These are phyloP conservation scores for Trichoderma semiorbis DNA, from an alignment of 2,329 filamentous ascomycete species.

Conservation along the genomic window DNA sequence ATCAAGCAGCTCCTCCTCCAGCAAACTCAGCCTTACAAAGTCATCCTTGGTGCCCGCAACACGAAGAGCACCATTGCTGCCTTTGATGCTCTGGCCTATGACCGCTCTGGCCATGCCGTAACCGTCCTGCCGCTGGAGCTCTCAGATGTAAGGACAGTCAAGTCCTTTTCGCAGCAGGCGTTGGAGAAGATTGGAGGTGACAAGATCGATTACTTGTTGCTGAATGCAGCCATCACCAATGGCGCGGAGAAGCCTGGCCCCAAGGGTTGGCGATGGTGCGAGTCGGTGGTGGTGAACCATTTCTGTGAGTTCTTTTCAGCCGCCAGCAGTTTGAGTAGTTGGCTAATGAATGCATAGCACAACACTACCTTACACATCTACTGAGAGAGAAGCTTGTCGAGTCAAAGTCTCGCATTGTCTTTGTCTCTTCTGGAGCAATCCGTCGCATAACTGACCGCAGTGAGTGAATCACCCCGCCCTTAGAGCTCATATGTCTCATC, in stretches of 20 bases:
- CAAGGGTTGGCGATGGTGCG: conserved; percentile 47
- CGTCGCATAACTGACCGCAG: conserved; percentile 38
- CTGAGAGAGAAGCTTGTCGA: conserved; percentile 46
- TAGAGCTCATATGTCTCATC: background rate
- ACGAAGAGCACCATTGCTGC: conserved; percentile 38
- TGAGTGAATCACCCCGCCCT: conserved; percentile 23
- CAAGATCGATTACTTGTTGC: conserved; percentile 46
- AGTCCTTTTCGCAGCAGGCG: conserved; percentile 44
- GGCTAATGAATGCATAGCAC: conserved; percentile 36
- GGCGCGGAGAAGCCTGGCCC: conserved; percentile 34
- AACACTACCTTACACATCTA: conserved; percentile 51
- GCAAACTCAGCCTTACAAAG: conserved; percentile 42
- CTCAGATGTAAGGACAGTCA: conserved; percentile 42
- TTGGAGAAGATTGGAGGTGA: conserved; percentile 40
- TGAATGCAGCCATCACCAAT: conserved; percentile 48
- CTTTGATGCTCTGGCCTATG: conserved; percentile 41
- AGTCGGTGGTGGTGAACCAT: conserved; percentile 50
- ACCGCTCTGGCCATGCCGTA: conserved; percentile 38
- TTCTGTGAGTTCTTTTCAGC: conserved; percentile 38
- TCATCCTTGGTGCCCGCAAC: conserved; percentile 51
- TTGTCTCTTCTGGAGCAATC: conserved; percentile 50
- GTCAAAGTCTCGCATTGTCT: conserved; percentile 45
- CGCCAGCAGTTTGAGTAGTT: background rate
- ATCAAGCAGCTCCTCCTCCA: conserved; percentile 46
- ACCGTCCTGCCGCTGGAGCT: conserved; percentile 49